Conservation (phyloP, 805 yeast genomes). For the Myxozyma neotropica region DNA sequence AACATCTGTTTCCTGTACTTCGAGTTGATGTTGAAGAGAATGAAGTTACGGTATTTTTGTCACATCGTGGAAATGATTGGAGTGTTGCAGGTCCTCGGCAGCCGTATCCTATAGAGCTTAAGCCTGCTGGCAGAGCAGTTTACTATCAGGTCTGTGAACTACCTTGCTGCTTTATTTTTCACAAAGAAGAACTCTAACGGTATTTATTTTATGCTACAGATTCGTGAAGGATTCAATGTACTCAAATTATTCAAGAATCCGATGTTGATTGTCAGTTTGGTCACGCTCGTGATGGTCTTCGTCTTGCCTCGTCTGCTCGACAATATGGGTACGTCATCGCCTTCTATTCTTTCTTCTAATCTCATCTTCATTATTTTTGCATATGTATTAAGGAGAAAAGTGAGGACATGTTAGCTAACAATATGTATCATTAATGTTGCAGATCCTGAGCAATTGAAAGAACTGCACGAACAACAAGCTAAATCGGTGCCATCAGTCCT, state of each 20-base stretch:
- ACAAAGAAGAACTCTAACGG: no score
- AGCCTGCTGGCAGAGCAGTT: constrained; percentile 36
- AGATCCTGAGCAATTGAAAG: constrained; percentile 43
- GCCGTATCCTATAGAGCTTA: constrained; percentile 40
- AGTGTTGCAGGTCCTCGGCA: constrained; percentile 40
- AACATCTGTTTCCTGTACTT: constrained; percentile 29
- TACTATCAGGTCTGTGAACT: constrained; percentile 34
- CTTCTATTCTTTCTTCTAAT: background rate
- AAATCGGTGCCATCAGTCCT: constrained; percentile 29
- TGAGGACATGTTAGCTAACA: no score
- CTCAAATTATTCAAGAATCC: constrained; percentile 42
- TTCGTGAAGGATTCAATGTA: constrained; percentile 40
- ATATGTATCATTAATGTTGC: background rate
- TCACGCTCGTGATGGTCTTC: constrained; percentile 41
- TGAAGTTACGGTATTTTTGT: constrained; percentile 38
- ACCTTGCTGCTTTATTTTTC: no score
- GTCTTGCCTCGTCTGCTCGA: constrained; percentile 41
- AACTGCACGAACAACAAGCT: constrained; percentile 39
- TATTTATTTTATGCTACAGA: constrained; percentile 3
- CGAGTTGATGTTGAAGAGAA: constrained; percentile 33
- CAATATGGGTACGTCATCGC: constrained; percentile 35
- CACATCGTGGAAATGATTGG: constrained; percentile 39
- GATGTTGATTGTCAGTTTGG: constrained; percentile 43
- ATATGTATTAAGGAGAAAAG: no score
- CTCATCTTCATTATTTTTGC: no score